Base-by-base conservation (phyloP, 805 yeast genomes). In the Lipomyces sp. region DNA sequence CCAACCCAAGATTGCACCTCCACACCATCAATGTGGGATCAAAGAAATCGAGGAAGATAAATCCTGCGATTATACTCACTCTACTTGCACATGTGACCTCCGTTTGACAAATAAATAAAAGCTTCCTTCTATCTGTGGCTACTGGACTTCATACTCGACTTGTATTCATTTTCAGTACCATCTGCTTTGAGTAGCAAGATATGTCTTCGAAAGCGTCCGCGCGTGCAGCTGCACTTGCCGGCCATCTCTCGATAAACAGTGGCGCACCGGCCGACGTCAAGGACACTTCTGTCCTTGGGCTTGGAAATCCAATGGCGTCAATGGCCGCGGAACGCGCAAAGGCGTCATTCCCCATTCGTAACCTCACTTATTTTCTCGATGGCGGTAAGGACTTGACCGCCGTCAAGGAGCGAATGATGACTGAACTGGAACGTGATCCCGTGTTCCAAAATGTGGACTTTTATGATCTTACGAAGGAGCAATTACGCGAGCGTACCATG, bases 401-500 rank as follows among this genome's bases (percentile, higher is more conserved):
- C 51, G 69, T 73, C 57, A 71, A 77, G 66, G 83, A 81, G 71
- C 65, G 71, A 56, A 74, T 84, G 68, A 71, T 78, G 69, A 77
- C 75, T 66, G 81, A 79, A 73, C 77, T 85, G 77, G 87, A 85
- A 77, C 80, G 87, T 62, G 87, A 85, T 74, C 87, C 88, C 39
- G 77, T 82, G 51, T 80, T 85, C 71, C 75, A 80, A 60, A 78
- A 79, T 67, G 77, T 82, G 29, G 75, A 77, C 57, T 78, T 77
- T 71, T 85, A 84, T 75, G 88, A 85, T 67, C 77, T 82, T 69
- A 76, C 80, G 64, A 83, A 83, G 74, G 79, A 77, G n/a, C 73
- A 75, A 66, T 68, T 68, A 42, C 83, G 85, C 72, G 76, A 76
- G 69, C 72, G 74, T 53, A 75, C 81, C 10, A 72, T 78, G 73